Evolutionary conservation across 2,329 filamentous ascomycete species (phyloP).

Genomic region (Scedosporium apiospermum): DNA sequence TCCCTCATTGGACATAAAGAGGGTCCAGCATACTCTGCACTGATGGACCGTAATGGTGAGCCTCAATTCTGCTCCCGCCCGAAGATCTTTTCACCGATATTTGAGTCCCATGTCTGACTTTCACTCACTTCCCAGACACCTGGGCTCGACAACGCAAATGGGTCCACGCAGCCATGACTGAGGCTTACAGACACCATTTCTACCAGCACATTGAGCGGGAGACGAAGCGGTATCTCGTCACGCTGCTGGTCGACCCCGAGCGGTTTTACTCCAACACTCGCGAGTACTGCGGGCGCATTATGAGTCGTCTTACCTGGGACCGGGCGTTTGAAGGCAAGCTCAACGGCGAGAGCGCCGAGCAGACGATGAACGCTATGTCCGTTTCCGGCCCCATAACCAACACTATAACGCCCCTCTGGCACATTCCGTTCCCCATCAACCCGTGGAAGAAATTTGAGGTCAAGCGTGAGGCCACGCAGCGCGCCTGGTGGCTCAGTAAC

Average conservation of each 20-base stretch:
- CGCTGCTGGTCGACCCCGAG: slow-evolving; percentile 34
- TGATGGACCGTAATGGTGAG: slow-evolving; percentile 42
- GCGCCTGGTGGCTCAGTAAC: slow-evolving; percentile 35
- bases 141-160: slow-evolving; percentile 41
- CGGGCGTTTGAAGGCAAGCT: slow-evolving; percentile 34
- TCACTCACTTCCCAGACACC: slow-evolving; percentile 20
- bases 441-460: slow-evolving; percentile 38
- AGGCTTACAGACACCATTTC: slow-evolving; percentile 29
- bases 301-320: slow-evolving; percentile 41
- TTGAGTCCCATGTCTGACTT: neutral
- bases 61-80: neutral
- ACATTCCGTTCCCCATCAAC: slow-evolving; percentile 28
- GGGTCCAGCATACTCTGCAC: slow-evolving; percentile 34
- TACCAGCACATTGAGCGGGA: slow-evolving; percentile 39
- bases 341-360: slow-evolving; percentile 36
- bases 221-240: slow-evolving; percentile 32
- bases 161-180: slow-evolving; percentile 38
- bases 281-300: slow-evolving; percentile 40
- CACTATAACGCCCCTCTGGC: slow-evolving; percentile 38
- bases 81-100: neutral
- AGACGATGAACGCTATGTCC: slow-evolving; percentile 40
- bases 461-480: slow-evolving; percentile 30
- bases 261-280: slow-evolving; percentile 35
- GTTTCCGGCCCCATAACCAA: slow-evolving; percentile 42
- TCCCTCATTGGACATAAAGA: slow-evolving; percentile 39